These are phyloP conservation scores for Graphium sp. DNA, from an alignment of 2,329 filamentous ascomycete species.

Conservation along the genomic window DNA sequence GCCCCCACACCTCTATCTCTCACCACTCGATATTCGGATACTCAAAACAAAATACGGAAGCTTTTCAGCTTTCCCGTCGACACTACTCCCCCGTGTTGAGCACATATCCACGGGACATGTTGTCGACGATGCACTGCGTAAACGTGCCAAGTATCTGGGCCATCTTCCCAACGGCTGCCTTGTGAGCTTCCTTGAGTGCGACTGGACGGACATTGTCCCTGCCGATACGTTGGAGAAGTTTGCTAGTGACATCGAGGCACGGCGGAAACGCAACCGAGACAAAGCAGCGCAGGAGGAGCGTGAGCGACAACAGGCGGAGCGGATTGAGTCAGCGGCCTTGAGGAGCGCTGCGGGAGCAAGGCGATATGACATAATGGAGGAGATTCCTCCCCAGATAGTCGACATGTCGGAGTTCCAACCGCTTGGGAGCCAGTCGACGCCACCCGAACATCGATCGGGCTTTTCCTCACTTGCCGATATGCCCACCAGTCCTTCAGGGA, in stretches of 20 bases:
- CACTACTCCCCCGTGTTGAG: slow-evolving; percentile 72
- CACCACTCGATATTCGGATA: slow-evolving; percentile 81
- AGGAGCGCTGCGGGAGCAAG: slow-evolving; percentile 28
- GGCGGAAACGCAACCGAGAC: slow-evolving; percentile 62
- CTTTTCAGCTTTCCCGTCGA: slow-evolving; percentile 69
- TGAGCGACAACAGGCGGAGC: slow-evolving; percentile 66
- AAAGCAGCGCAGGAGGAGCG: slow-evolving; percentile 80
- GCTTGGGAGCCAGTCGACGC: slow-evolving; percentile 32
- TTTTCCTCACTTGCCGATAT: slow-evolving; percentile 59
- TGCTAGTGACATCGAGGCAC: slow-evolving; percentile 55
- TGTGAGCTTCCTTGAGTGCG: slow-evolving; percentile 80
- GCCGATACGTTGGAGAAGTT: slow-evolving; percentile 62
- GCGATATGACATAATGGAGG: slow-evolving; percentile 12
- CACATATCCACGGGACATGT: slow-evolving; percentile 79
- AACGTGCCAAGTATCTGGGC: slow-evolving; percentile 69
- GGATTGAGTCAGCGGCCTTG: slow-evolving; percentile 55
- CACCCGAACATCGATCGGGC: slow-evolving; percentile 38
- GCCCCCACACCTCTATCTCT: slow-evolving; percentile 75
- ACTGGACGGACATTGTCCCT: slow-evolving; percentile 82
- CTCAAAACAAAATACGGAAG: slow-evolving; percentile 76
- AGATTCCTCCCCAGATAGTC: slow-evolving; percentile 19
- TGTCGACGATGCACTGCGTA: slow-evolving; percentile 70
- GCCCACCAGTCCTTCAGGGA: slow-evolving; percentile 58
- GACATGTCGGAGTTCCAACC: slow-evolving; percentile 50
- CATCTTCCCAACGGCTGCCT: slow-evolving; percentile 85